Evolutionary conservation across 2,329 filamentous ascomycete genomes (phyloP).

Genomic region (Aspergillus clavatus): DNA sequence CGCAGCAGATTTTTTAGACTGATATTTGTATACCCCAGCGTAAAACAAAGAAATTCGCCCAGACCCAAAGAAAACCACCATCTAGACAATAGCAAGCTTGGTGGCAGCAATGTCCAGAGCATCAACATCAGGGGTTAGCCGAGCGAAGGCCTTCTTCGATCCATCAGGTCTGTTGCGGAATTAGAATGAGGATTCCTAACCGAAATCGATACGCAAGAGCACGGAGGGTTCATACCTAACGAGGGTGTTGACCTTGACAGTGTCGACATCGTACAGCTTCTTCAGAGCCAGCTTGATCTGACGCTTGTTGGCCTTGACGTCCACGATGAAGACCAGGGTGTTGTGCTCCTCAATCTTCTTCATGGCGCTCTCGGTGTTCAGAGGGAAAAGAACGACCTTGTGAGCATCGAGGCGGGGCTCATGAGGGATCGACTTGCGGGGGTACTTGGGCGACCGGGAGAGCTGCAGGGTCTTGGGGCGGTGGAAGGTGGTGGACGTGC

Average conservation of each 20-base stretch:
- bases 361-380: constrained; percentile 99
- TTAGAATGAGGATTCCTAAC: constrained; percentile 2
- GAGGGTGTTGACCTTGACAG: constrained; percentile 98
- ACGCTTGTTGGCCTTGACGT: constrained; percentile 98
- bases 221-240: constrained; percentile 64
- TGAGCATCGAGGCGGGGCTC: constrained; percentile 89
- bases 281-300: constrained; percentile 98
- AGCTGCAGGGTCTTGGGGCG: constrained; percentile 93
- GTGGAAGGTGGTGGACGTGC: constrained; percentile 92
- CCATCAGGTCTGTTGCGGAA: constrained; percentile 69
- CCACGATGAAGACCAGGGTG: constrained; percentile 96
- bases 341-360: constrained; percentile 99
- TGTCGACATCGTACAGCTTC: constrained; percentile 99
- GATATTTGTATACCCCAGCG: constrained; percentile 38
- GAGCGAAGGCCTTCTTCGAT: constrained; percentile 97
- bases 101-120: constrained; percentile 98
- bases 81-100: constrained; percentile 96
- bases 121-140: constrained; percentile 93
- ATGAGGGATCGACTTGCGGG: constrained; percentile 88
- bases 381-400: constrained; percentile 95
- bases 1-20: constrained; percentile 28
- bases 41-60: constrained; percentile 42
- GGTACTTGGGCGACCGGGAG: constrained; percentile 89
- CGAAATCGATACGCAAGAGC: background rate
- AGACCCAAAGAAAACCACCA: constrained; percentile 42